A percentile compares a stretch with the other conserved stretches of the same genome.
phyloP scores from a whole-genome alignment of 139 green algal species.

The Edaphochlamys debaryana region DNA sequence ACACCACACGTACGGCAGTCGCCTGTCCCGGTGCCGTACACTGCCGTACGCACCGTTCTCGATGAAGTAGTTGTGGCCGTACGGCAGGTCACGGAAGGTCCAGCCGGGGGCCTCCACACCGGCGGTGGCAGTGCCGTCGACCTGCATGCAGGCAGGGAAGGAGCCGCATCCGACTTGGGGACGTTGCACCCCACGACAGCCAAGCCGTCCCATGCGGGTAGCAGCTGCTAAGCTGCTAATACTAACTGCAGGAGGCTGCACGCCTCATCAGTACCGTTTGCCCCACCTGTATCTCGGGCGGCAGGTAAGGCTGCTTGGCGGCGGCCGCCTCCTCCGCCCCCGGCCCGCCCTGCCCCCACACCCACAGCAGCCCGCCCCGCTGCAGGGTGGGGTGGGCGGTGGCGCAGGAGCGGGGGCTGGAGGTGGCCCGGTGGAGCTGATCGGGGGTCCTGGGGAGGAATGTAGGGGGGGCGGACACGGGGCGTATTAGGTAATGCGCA shows the following conservation, averaged over 20 bases:
- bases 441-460: neutral
- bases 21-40: neutral
- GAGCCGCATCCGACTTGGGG: no score
- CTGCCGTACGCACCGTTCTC: neutral
- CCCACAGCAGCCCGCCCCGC: neutral
- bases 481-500: no score
- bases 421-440: no score
- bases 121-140: neutral
- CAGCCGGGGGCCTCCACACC: neutral
- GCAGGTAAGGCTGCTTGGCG: neutral
- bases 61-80: slow-evolving; percentile 12
- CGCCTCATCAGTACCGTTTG: no score
- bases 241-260: no score
- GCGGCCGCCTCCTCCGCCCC: neutral
- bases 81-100: slow-evolving; percentile 22
- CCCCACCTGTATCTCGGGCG: slow-evolving; percentile 6
- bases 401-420: neutral
- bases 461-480: no score
- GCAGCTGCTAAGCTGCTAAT: no score
- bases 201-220: no score
- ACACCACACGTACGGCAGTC: no score
- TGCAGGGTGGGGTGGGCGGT: neutral
- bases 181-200: no score
- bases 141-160: neutral
- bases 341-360: neutral